Conservation (phyloP, 306 rosid species). For the Hippophae gyantsensis region DNA sequence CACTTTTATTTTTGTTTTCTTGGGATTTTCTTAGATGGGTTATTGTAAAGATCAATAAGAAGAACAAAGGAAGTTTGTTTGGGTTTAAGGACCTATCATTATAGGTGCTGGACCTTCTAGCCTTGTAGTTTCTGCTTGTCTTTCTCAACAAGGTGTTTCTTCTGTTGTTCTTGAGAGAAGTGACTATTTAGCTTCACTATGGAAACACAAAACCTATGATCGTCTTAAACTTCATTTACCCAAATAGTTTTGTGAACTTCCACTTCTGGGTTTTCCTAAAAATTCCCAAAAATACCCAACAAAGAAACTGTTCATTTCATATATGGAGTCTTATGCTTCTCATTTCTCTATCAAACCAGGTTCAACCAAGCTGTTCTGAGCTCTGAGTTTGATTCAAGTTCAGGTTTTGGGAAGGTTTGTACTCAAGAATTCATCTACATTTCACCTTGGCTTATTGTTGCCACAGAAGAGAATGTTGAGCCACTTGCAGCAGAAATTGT, state of each 20-base stretch:
- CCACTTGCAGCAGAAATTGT: slow-evolving; percentile 46
- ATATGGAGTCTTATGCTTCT: slow-evolving; percentile 66
- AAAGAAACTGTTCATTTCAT: slow-evolving; percentile 62
- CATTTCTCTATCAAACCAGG: slow-evolving; percentile 42
- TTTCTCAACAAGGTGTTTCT: slow-evolving; percentile 28
- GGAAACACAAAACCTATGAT: slow-evolving; percentile 55
- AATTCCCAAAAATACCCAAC: slow-evolving; percentile 71
- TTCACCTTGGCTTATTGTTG: slow-evolving; percentile 73
- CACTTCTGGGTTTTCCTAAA: slow-evolving; percentile 50
- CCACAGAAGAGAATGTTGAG: slow-evolving; percentile 92
- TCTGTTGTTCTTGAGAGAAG: slow-evolving; percentile 49
- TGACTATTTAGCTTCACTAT: slow-evolving; percentile 45
- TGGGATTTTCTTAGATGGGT: slow-evolving; percentile 40
- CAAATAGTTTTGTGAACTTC: slow-evolving; percentile 68
- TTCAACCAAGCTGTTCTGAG: slow-evolving; percentile 51
- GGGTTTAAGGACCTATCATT: slow-evolving; percentile 54
- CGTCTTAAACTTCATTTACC: slow-evolving; percentile 65
- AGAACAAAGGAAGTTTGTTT: slow-evolving; percentile 13
- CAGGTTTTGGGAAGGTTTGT: slow-evolving; percentile 42
- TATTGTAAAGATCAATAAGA: slow-evolving; percentile 33
- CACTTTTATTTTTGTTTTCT: neutral
- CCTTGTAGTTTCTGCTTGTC: slow-evolving; percentile 50
- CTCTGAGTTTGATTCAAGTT: slow-evolving; percentile 36
- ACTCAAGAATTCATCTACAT: slow-evolving; percentile 35
- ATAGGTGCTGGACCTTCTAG: slow-evolving; percentile 69